These are phyloP conservation scores for Curvularia sp. DNA, from an alignment of 2,329 filamentous ascomycete genomes.

Conservation along the genomic window DNA sequence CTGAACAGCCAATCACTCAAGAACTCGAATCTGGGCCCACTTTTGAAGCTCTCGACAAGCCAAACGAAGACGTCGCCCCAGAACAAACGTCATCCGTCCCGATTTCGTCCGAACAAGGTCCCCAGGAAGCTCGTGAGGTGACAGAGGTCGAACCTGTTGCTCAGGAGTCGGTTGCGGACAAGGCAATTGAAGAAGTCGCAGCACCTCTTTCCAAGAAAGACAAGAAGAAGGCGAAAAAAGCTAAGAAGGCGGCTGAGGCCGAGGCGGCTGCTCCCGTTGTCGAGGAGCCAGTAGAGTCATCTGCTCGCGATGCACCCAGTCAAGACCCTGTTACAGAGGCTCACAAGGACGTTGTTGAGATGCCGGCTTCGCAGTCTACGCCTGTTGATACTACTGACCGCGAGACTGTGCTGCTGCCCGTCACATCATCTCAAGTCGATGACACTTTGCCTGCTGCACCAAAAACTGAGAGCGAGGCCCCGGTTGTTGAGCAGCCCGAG, in stretches of 20 bases:
- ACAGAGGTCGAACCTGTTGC: neutral
- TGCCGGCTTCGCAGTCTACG: constrained; percentile 6
- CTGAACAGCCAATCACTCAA: constrained; percentile 2
- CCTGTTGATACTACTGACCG: constrained; percentile 6
- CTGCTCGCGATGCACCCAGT: neutral
- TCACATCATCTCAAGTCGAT: neutral
- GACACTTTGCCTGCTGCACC: neutral
- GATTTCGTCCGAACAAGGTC: neutral
- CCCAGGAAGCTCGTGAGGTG: neutral
- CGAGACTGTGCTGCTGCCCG: constrained; percentile 2
- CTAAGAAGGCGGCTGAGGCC: constrained; percentile 19
- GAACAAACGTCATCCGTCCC: constrained; percentile 3
- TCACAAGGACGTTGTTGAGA: neutral
- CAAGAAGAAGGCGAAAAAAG: constrained; percentile 36
- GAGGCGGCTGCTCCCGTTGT: constrained; percentile 6
- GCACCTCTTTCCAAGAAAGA: constrained; percentile 31
- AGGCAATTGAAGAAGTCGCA: constrained; percentile 3
- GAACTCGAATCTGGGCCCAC: constrained; percentile 5
- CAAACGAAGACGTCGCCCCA: neutral
- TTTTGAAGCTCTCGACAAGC: neutral
- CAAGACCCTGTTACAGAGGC: constrained; percentile 8
- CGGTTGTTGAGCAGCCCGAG: neutral
- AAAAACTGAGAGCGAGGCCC: neutral
- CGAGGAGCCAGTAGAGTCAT: constrained; percentile 9
- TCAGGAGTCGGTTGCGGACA: constrained; percentile 1